Evolutionary conservation across 257 asterid species (phyloP).

Genomic region (Hygrophila difformis): DNA sequence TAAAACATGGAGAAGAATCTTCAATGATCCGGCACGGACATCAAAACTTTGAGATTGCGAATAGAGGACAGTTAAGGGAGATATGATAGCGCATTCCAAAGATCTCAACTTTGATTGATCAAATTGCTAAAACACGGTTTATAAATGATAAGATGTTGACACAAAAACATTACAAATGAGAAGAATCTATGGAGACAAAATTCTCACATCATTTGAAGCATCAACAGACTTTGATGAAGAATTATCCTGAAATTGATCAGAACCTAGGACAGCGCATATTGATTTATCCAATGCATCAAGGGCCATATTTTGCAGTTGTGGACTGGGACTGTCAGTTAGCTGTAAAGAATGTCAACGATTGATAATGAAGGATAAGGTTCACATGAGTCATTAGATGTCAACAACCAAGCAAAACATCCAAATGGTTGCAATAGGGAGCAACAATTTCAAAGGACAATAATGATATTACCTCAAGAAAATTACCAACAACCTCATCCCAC

Average conservation of each 20-base stretch:
- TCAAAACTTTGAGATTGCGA: constrained; percentile 64
- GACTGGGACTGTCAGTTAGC: constrained; percentile 80
- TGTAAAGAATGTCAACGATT: constrained; percentile 32
- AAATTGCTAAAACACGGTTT: constrained; percentile 31
- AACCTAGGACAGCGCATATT: constrained; percentile 89
- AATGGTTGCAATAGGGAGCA: background rate
- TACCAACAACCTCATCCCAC: constrained; percentile 85
- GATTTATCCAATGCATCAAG: constrained; percentile 90
- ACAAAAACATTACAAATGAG: constrained; percentile 8
- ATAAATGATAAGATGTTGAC: constrained; percentile 17
- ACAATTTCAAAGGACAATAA: too few species aligned
- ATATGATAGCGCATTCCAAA: constrained; percentile 80
- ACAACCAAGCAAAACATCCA: background rate
- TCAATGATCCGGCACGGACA: constrained; percentile 77
- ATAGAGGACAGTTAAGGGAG: constrained; percentile 72
- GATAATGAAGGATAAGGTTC: background rate
- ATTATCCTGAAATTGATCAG: constrained; percentile 57
- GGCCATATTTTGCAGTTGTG: constrained; percentile 65
- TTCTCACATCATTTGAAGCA: constrained; percentile 46
- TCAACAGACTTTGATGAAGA: constrained; percentile 31
- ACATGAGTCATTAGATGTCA: background rate
- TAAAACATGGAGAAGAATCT: constrained; percentile 86
- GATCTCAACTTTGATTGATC: constrained; percentile 48
- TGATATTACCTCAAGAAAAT: constrained; percentile 74
- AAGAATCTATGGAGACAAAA: constrained; percentile 14